Evolutionary conservation across 345 rosid genomes (phyloP).

Genomic region (Populus deltoides): DNA sequence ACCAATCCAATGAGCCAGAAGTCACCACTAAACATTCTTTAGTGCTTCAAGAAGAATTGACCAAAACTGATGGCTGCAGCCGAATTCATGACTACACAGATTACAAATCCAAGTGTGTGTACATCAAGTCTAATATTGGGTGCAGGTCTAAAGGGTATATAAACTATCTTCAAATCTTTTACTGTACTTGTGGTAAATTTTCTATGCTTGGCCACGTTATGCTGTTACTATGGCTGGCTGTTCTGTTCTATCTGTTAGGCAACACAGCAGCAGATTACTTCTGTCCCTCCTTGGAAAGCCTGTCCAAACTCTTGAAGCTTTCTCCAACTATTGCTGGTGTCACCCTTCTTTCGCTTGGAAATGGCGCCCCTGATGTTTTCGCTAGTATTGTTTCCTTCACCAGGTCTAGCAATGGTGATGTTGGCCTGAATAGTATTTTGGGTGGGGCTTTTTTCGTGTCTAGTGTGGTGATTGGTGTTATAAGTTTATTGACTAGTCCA

Average conservation of each 20-base stretch:
- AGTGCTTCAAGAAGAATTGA: slow-evolving; percentile 8
- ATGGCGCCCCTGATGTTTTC: slow-evolving; percentile 89
- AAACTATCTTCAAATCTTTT: slow-evolving; percentile 71
- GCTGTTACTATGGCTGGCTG: slow-evolving; percentile 69
- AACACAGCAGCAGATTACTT: slow-evolving; percentile 79
- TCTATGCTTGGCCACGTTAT: slow-evolving; percentile 45
- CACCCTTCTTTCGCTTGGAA: slow-evolving; percentile 81
- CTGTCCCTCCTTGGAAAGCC: slow-evolving; percentile 68
- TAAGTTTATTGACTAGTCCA: slow-evolving; percentile 41
- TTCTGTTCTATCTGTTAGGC: slow-evolving; percentile 74
- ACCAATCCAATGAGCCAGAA: slow-evolving; percentile 7
- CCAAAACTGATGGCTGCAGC: slow-evolving; percentile 28
- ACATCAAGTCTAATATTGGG: slow-evolving; percentile 45
- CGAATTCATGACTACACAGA: slow-evolving; percentile 42
- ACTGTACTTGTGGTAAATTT: slow-evolving; percentile 54
- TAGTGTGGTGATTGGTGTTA: slow-evolving; percentile 70
- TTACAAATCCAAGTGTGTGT: slow-evolving; percentile 54
- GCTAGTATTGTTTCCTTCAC: slow-evolving; percentile 81
- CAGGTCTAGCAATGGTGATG: slow-evolving; percentile 53
- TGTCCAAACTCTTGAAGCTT: slow-evolving; percentile 68
- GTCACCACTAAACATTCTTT: slow-evolving; percentile 2
- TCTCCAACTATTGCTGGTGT: slow-evolving; percentile 87
- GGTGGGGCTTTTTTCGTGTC: slow-evolving; percentile 88
- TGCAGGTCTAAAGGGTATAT: slow-evolving; percentile 79
- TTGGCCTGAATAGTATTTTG: slow-evolving; percentile 74